Evolutionary conservation across 2,329 filamentous ascomycete species (phyloP), one percentile per base, ranked within the genome.

Genomic region (Phyllosticta paracitricarpa): DNA sequence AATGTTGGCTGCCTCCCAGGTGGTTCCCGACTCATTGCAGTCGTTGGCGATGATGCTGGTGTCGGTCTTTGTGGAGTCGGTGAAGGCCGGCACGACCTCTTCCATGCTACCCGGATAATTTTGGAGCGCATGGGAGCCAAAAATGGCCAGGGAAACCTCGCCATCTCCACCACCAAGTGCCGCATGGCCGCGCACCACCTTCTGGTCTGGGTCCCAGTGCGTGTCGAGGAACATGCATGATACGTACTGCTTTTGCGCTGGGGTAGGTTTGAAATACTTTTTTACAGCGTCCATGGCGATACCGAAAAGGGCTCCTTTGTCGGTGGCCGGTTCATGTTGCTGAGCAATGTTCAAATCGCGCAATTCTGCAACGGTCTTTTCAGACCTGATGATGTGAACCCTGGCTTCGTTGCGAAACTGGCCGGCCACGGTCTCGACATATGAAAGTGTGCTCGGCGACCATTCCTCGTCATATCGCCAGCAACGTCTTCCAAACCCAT

Each of bases 381-480:
- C 85, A 48, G 85, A 84, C 62, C 89, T 85, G 65, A 99, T 86
- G 61, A 97, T 75, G 72, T 97, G 93, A 26, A 99, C 81, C 68
- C 89, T 93, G 12, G 93, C 91, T 73, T 97, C 91, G 35, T 91
- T 96, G 64, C 93, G 87, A 84, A 94, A 91, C 25, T 83, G 83
- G 6, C 85, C 86, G 26, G 78, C 79, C 59, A 86, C 83, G 64
- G 81, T 80, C 71, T 97, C 94, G 51, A 88, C 85, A 66, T 83
- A 82, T 63, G 89, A 93, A 63, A 90, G 81, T 1, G 89, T 89
- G 7, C 92, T 92, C 2, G 85, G 84, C 63, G 89, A 89, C 94
- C 94, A 97, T 71, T 96, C 89, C 73, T 99, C 94, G 68, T 97
- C 94, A 64, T 96, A 92, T 53, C 92, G 83, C 73, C 97, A 97